Evolutionary conservation across 805 yeast genomes (phyloP).

Genomic region (Barnettozyma pratensis): DNA sequence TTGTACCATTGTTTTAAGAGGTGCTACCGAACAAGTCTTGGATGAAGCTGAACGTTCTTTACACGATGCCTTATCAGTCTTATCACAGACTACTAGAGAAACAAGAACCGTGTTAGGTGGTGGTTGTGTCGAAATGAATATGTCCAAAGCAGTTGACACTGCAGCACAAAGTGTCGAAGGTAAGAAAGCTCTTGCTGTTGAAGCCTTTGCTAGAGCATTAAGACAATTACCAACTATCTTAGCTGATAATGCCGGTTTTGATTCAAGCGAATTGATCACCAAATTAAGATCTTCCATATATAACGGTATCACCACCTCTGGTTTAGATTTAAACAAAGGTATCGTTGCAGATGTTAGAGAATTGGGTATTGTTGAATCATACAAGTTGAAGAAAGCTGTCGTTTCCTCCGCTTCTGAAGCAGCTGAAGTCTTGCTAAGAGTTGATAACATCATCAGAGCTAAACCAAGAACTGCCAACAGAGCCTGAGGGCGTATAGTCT

Average conservation of each 20-base stretch:
- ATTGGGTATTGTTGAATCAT: conserved; percentile 88
- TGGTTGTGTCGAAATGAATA: conserved; percentile 86
- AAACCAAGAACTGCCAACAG: conserved; percentile 96
- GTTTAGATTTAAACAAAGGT: conserved; percentile 84
- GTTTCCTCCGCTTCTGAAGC: conserved; percentile 97
- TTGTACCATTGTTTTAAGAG: conserved; percentile 91
- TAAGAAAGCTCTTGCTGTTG: conserved; percentile 90
- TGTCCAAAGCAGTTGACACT: conserved; percentile 97
- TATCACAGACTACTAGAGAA: conserved; percentile 90
- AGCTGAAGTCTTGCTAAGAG: conserved; percentile 91
- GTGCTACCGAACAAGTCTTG: conserved; percentile 94
- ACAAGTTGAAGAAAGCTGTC: conserved; percentile 87
- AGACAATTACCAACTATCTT: conserved; percentile 93
- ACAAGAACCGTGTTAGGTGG: conserved; percentile 85
- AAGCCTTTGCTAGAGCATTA: conserved; percentile 88
- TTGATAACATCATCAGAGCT: conserved; percentile 94
- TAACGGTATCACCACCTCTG: conserved; percentile 87
- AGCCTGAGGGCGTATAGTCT: conserved; percentile 29
- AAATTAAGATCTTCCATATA: conserved; percentile 80
- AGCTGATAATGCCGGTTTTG: conserved; percentile 97
- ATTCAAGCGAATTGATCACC: conserved; percentile 86
- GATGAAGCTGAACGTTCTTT: conserved; percentile 97
- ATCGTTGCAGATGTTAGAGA: conserved; percentile 91
- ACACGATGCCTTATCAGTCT: conserved; percentile 93
- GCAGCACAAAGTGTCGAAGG: conserved; percentile 94